Percentiles rank a stretch among this genome's conserved stretches.
phyloP scores from a whole-genome alignment of 2,329 filamentous ascomycete species.

The Dothistroma pini region DNA sequence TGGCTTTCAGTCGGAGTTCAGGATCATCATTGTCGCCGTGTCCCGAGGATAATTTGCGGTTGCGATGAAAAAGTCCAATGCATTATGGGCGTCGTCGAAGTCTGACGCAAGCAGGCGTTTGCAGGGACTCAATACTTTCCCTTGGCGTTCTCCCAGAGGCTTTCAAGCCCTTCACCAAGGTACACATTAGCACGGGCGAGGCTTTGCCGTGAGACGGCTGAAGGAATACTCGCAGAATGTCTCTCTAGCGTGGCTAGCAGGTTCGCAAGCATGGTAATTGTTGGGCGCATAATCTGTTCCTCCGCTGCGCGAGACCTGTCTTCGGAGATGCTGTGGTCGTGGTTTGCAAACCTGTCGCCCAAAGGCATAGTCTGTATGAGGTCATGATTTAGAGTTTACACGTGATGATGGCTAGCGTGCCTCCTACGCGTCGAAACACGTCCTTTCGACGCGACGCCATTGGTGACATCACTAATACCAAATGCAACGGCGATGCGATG shows the following conservation, averaged over 20 bases:
- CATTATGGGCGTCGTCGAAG: not conserved
- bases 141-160: not conserved
- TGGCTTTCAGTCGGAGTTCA: not conserved
- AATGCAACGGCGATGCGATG: not conserved
- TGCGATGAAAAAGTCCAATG: not conserved
- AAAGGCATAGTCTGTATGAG: no score
- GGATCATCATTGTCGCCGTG: no score
- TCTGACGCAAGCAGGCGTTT: not conserved
- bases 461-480: conserved; percentile 2
- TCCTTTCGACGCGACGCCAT: not conserved
- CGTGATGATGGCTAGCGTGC: not conserved
- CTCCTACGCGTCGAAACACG: not conserved
- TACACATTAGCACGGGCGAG: not conserved
- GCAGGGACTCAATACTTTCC: not conserved
- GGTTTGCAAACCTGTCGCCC: no score
- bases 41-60: no score
- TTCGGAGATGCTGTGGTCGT: no score
- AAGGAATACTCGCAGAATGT: no score
- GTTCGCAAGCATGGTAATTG: no score
- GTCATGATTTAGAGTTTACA: not conserved
- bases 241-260: no score
- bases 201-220: not conserved
- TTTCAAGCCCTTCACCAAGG: not conserved
- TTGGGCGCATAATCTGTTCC: no score
- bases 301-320: no score